Base-by-base conservation (phyloP, 768 basidiomycete species). In the Tulasnella calospora region DNA sequence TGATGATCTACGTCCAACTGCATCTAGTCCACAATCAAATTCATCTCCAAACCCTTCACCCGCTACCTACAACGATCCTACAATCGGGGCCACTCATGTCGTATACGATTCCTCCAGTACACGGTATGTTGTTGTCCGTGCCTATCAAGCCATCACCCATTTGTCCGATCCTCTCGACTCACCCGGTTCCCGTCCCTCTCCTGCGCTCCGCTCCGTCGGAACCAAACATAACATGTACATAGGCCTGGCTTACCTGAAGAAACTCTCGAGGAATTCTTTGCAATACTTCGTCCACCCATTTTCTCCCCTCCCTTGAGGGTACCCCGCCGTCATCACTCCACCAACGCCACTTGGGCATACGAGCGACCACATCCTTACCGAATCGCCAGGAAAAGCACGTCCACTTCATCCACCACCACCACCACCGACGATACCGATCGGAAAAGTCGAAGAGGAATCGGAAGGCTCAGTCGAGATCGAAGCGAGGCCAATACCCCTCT, bases 201-300 rank as follows among this genome's bases (percentile, higher is more conserved):
- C 51, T 51, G 51, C 51, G n/a, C 51, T 51, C 51, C 51, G 51
- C 23, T 23, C 51, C 51, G 23, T 51, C n/a, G 51, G 51, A 51
- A 51, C 23, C 51, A 51, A 51, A 51, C 23, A 51, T n/a, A 51
- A n/a, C 51, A 51, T 51, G 17, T 35, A 35, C 40, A 35, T 38
- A 78, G 77, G 21, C 47, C 19, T 15, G 73, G 36, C 27, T 35
- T 78, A 13, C 72, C 77, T 23, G 71, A 72, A n/a, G 77, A 78
- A 51, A 74, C 77, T 12, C 77, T 78, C 71, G 77, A 78, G 51
- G 77, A 78, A 41, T 78, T 78, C 77, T 36, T 72, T 27, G 72
- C 77, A 19, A 78, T 78, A 35, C 72, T 78, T n/a, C 77, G 77
- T 36, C 77, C 77, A 21, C 57, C 71, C 10, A 38, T 40, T 23